phyloP scores from a whole-genome alignment of 2,329 filamentous ascomycete genomes.

The Penicillium sp. region DNA sequence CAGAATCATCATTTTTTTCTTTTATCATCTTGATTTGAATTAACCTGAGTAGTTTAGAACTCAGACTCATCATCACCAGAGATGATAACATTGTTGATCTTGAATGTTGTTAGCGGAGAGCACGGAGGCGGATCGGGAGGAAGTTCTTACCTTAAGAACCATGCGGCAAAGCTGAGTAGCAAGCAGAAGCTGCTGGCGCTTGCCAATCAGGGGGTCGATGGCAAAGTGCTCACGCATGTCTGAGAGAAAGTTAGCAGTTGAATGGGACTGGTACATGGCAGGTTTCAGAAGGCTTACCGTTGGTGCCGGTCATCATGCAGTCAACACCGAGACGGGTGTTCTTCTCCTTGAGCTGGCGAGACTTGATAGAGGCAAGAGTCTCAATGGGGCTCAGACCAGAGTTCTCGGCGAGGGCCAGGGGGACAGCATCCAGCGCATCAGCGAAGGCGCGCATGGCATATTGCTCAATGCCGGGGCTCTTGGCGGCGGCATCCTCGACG shows the following conservation, averaged over 20 bases:
- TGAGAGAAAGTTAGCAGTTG: constrained; percentile 31
- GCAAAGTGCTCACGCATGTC: constrained; percentile 98
- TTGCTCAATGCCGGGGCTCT: constrained; percentile 96
- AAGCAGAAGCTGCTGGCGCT: constrained; percentile 93
- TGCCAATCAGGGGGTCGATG: constrained; percentile 96
- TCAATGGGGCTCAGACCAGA: constrained; percentile 94
- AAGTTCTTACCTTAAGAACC: constrained; percentile 75
- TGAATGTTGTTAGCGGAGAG: constrained; percentile 20
- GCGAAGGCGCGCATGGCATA: constrained; percentile 98
- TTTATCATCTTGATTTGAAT: constrained; percentile 22
- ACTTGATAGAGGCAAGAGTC: constrained; percentile 92
- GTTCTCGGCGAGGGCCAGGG: constrained; percentile 97
- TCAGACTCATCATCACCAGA: constrained; percentile 84
- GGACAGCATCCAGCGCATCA: constrained; percentile 88
- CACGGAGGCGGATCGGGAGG: neutral
- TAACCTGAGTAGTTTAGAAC: constrained; percentile 59
- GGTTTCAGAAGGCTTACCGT: constrained; percentile 56
- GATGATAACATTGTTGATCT: constrained; percentile 91
- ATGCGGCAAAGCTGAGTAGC: constrained; percentile 97
- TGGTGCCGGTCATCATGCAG: constrained; percentile 94
- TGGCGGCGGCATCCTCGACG: constrained; percentile 90
- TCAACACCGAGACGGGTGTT: constrained; percentile 84
- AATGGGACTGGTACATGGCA: neutral
- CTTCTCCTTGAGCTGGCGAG: constrained; percentile 87
- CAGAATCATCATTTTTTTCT: constrained; percentile 24